A percentile compares a stretch with the other conserved stretches of the same genome.
Conservation (phyloP, 2,329 filamentous ascomycete genomes). For the Penicillium brevicompactum region DNA sequence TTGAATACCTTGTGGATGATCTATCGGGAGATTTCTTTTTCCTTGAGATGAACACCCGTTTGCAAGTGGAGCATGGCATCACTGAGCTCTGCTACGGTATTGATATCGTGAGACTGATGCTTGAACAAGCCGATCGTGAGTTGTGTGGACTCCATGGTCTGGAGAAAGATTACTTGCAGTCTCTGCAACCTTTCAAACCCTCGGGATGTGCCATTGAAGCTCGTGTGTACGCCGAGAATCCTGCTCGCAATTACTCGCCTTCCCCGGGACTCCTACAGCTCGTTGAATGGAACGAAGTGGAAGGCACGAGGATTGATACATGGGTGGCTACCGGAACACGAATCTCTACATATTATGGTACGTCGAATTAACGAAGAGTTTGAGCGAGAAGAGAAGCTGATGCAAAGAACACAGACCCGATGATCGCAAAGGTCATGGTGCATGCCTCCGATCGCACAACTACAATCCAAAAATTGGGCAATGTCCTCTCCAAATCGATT, state of each 20-base stretch:
- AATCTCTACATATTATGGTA: slow-evolving; percentile 60
- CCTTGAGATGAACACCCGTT: slow-evolving; percentile 61
- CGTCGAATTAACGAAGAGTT: neutral
- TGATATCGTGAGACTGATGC: slow-evolving; percentile 59
- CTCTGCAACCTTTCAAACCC: slow-evolving; percentile 36
- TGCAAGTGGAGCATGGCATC: slow-evolving; percentile 62
- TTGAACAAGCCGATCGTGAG: slow-evolving; percentile 55
- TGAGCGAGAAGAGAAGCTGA: neutral
- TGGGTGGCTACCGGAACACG: slow-evolving; percentile 63
- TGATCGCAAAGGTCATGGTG: slow-evolving; percentile 61
- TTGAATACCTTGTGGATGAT: slow-evolving; percentile 89
- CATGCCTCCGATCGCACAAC: slow-evolving; percentile 49
- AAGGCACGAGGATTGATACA: slow-evolving; percentile 61
- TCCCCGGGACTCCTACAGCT: slow-evolving; percentile 61
- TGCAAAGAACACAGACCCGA: slow-evolving; percentile 43
- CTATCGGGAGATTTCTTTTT: slow-evolving; percentile 76
- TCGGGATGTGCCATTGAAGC: slow-evolving; percentile 56
- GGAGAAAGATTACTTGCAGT: slow-evolving; percentile 44
- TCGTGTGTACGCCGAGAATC: slow-evolving; percentile 61
- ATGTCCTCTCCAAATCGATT: slow-evolving; percentile 47
- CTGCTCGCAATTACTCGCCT: slow-evolving; percentile 60
- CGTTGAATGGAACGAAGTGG: slow-evolving; percentile 56
- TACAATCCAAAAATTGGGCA: slow-evolving; percentile 49
- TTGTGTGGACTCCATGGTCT: slow-evolving; percentile 45
- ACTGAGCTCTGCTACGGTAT: slow-evolving; percentile 59